These are phyloP conservation scores for Saussurea involucrata DNA, from an alignment of 129 eudicot species.

Conservation along the genomic window DNA sequence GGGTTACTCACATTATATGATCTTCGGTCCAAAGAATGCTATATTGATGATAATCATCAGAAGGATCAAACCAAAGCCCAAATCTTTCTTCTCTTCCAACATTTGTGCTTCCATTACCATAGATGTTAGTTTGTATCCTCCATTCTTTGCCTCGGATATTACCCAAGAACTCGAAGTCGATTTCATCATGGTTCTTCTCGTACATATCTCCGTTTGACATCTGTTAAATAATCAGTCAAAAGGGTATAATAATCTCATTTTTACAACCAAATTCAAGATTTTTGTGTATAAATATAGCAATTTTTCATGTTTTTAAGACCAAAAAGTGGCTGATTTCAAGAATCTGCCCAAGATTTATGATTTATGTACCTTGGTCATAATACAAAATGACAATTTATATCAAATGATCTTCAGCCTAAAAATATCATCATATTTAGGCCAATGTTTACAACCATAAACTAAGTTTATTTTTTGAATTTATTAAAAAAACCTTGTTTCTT, in stretches of 20 bases:
- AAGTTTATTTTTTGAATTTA: too few relatives aligned
- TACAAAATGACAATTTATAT: too few relatives aligned
- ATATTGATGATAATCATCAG: slow-evolving; percentile 60
- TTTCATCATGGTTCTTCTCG: slow-evolving; percentile 68
- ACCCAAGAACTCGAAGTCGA: slow-evolving; percentile 71
- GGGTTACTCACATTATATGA: slow-evolving; percentile 40
- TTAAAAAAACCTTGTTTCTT: too few relatives aligned
- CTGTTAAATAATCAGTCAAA: slow-evolving; percentile 21
- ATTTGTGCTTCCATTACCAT: slow-evolving; percentile 75
- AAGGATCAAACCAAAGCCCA: slow-evolving; percentile 63
- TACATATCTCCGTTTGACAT: slow-evolving; percentile 66
- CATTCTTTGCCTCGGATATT: slow-evolving; percentile 68
- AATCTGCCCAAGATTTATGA: background rate
- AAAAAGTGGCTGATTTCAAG: background rate
- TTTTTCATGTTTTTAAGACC: too few relatives aligned
- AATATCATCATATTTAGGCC: too few relatives aligned
- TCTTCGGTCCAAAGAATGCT: slow-evolving; percentile 58
- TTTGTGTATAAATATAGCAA: too few relatives aligned
- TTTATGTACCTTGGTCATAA: too few relatives aligned
- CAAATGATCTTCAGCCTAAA: too few relatives aligned
- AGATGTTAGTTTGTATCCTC: slow-evolving; percentile 67
- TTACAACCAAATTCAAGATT: background rate
- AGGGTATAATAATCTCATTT: background rate
- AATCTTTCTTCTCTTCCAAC: slow-evolving; percentile 74
- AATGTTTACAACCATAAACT: too few relatives aligned